A percentile compares a stretch with the other conserved stretches of the same genome.
These are phyloP conservation scores for Nakazawaea populi DNA, from an alignment of 805 yeast species.

Conservation along the genomic window DNA sequence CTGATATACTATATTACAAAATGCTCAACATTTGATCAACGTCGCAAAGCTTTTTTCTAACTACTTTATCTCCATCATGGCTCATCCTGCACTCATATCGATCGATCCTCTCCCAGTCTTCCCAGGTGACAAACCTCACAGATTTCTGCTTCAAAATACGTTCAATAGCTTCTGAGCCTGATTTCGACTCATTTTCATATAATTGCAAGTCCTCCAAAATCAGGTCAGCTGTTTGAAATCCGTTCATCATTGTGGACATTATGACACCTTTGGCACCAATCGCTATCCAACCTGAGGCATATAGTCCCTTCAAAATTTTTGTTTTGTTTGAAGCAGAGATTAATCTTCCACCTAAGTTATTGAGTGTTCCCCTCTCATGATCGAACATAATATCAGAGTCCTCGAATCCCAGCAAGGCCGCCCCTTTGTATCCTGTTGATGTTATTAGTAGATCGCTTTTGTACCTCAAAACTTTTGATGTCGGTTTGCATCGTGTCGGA, in stretches of 20 bases:
- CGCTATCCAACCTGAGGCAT: conserved; percentile 88
- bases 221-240: conserved; percentile 67
- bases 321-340: conserved; percentile 15
- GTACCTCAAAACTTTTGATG: conserved; percentile 26
- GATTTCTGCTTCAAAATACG: conserved; percentile 15
- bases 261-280: conserved; percentile 87
- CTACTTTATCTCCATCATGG: conserved; percentile 35
- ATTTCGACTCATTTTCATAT: conserved; percentile 15
- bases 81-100: conserved; percentile 48
- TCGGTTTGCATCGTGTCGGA: conserved; percentile 28
- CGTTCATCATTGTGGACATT: conserved; percentile 82
- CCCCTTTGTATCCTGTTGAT: conserved; percentile 79
- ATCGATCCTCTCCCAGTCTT: conserved; percentile 60
- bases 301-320: conserved; percentile 40
- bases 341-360: conserved; percentile 41
- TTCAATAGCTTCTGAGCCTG: conserved; percentile 26
- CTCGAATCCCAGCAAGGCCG: conserved; percentile 53
- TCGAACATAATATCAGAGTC: conserved; percentile 46
- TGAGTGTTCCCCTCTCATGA: conserved; percentile 33
- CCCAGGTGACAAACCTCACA: conserved; percentile 45
- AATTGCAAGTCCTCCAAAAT: conserved; percentile 46
- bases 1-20: not conserved
- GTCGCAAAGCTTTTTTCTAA: conserved; percentile 48
- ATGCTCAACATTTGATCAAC: conserved; percentile 43
- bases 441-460: conserved; percentile 65